Evolutionary conservation across 805 yeast genomes (phyloP).

Genomic region (Teunomyces panamensis): DNA sequence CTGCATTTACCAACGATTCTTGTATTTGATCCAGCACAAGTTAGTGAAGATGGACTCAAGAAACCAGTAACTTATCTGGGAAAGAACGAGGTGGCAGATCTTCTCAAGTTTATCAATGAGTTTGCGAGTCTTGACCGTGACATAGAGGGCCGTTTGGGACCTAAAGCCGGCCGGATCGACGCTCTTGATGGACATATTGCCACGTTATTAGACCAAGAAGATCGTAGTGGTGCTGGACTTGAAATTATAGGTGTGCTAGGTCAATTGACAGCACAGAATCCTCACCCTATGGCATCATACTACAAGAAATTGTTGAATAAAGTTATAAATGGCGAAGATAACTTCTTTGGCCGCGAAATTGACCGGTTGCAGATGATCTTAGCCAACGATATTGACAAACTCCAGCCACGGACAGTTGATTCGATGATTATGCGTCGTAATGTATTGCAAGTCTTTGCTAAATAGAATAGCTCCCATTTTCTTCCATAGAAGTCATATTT

Average conservation of each 20-base stretch:
- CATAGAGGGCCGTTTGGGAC: conserved; percentile 29
- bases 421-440: conserved; percentile 51
- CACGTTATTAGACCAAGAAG: neutral
- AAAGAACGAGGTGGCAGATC: conserved; percentile 15
- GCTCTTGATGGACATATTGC: conserved; percentile 16
- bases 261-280: neutral
- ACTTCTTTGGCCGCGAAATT: conserved; percentile 45
- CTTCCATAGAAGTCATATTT: neutral
- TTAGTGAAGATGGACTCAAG: conserved; percentile 20
- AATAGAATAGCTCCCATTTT: neutral
- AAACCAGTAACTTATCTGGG: conserved; percentile 28
- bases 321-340: conserved; percentile 41
- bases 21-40: conserved; percentile 34
- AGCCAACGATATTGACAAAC: conserved; percentile 26
- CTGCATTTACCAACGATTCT: conserved; percentile 54
- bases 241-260: neutral
- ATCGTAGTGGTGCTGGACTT: neutral
- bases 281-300: conserved; percentile 32
- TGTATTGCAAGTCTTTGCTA: conserved; percentile 30
- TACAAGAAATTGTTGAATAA: conserved; percentile 48
- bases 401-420: conserved; percentile 46
- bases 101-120: conserved; percentile 27
- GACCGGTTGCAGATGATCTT: conserved; percentile 45
- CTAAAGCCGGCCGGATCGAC: conserved; percentile 30
- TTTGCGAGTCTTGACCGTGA: conserved; percentile 26